Evolutionary conservation across 2,329 filamentous ascomycete species (phyloP), one percentile per base, ranked within the genome.

Genomic region (Hypoxylon rubiginosum): DNA sequence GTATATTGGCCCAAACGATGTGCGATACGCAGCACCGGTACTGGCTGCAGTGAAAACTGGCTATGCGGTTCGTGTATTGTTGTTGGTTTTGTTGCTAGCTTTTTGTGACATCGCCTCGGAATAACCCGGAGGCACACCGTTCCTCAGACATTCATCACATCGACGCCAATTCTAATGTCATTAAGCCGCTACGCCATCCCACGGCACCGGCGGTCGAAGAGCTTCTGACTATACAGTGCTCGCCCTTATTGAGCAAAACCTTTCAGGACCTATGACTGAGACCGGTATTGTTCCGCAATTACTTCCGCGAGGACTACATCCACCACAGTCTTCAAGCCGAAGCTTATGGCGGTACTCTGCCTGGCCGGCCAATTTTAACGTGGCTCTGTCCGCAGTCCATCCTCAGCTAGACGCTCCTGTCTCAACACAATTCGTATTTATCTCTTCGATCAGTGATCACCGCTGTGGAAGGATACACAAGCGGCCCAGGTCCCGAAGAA

Each of bases 331-430:
- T 17, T 43, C 39, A 45, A 45, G 41, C n/a, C 41, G 41, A 17
- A 21, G 39, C 10, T 43, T 43, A 19, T 45, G 17, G 41, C 41
- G 41, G n/a, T 45, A 45, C 17, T 10, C 24, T 11, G n/a, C n/a
- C n/a, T n/a, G n/a, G n/a, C n/a, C n/a, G n/a, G n/a, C n/a, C 41
- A 17, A 19, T 45, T 45, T 11, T 17, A 45, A 10, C 41, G 41
- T 24, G n/a, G 17, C 5, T 7, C 17, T n/a, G 0, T 9, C 55
- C 0, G 64, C 72, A 0, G 74, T 74, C 43, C 56, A 64, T 1
- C 68, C 69, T 6, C 72, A 74, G 7, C 56, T 74, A 13, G 48
- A 66, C 0, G 61, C 66, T 13, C 51, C 66, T 5, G 51, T 64
- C 2, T n/a, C 62, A 4, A 24, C 15, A 32, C 17, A 0, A 57